These are phyloP conservation scores for Myxozyma vanderwaltii DNA, from an alignment of 805 yeast species.

Conservation along the genomic window DNA sequence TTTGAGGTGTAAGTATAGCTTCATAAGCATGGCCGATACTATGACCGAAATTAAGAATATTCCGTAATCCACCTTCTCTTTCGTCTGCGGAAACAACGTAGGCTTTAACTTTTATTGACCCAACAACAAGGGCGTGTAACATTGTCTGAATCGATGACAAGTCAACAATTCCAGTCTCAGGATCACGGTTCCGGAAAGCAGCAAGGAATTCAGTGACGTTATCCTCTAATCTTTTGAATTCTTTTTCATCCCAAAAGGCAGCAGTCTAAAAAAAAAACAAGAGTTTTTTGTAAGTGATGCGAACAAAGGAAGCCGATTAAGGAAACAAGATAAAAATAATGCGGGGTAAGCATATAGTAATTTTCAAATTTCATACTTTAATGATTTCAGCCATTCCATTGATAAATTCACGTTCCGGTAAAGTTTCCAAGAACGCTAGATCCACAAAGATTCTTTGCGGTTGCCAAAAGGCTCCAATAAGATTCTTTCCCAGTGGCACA, in stretches of 20 bases:
- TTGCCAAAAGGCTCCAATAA: constrained; percentile 97
- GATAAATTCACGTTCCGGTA: constrained; percentile 91
- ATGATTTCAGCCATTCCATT: constrained; percentile 99
- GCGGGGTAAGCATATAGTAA: not conserved
- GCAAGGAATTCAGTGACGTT: constrained; percentile 70
- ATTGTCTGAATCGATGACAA: constrained; percentile 70
- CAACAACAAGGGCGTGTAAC: constrained; percentile 74
- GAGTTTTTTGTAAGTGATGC: no score
- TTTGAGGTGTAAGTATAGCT: constrained; percentile 95
- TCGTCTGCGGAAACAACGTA: constrained; percentile 92
- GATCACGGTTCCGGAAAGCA: constrained; percentile 57
- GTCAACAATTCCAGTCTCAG: constrained; percentile 54
- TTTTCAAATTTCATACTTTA: constrained; percentile 46
- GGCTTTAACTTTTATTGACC: constrained; percentile 88
- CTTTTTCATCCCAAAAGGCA: constrained; percentile 92
- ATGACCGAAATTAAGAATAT: constrained; percentile 92
- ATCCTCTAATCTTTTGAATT: constrained; percentile 79
- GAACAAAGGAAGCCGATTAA: not conserved
- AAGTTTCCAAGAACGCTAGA: constrained; percentile 78
- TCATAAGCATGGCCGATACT: constrained; percentile 98
- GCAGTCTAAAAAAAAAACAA: constrained; percentile 77
- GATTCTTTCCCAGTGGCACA: constrained; percentile 93
- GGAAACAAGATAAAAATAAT: not conserved
- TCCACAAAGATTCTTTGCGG: constrained; percentile 88
- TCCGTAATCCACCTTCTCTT: constrained; percentile 91